These are phyloP conservation scores for Alloteropsis semialata DNA, from an alignment of 176 grass and related monocot genomes.

Conservation along the genomic window DNA sequence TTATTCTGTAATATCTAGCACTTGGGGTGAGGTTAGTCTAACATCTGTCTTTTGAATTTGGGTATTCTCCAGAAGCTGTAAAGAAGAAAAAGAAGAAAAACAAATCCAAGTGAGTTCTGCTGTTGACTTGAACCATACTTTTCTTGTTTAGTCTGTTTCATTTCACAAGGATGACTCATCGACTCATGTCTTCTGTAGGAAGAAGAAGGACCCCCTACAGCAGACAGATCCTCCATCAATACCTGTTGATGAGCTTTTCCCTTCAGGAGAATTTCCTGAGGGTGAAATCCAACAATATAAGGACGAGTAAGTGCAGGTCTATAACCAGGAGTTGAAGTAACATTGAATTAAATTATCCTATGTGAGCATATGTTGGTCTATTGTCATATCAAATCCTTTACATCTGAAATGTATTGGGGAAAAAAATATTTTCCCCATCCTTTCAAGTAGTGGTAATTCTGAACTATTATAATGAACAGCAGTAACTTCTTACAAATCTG, in stretches of 20 bases:
- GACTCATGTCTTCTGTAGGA: conserved; percentile 36
- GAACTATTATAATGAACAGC: background rate
- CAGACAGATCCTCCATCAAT: conserved; percentile 92
- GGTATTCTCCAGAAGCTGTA: conserved; percentile 29
- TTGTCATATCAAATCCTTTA: background rate
- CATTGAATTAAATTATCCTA: conserved; percentile 3
- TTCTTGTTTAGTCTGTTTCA: conserved; percentile 19
- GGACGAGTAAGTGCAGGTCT: conserved; percentile 2
- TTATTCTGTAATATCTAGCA: conserved; percentile 18
- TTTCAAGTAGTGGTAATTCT: background rate
- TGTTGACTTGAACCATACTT: conserved; percentile 22
- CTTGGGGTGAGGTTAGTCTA: conserved; percentile 6
- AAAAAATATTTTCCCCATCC: background rate
- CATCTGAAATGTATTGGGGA: background rate
- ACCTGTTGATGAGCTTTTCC: conserved; percentile 76
- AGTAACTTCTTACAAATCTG: conserved; percentile 23
- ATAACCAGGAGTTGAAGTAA: background rate
- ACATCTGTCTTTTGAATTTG: conserved; percentile 21
- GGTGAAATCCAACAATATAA: conserved; percentile 19
- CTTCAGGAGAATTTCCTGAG: background rate
- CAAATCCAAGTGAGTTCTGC: conserved; percentile 55
- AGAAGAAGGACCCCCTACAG: conserved; percentile 79
- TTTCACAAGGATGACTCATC: background rate
- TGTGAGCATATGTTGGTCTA: background rate
- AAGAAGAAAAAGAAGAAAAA: conserved; percentile 95